phyloP scores from a whole-genome alignment of 1,284 basidiomycete species.

The Inonotus hispidus region DNA sequence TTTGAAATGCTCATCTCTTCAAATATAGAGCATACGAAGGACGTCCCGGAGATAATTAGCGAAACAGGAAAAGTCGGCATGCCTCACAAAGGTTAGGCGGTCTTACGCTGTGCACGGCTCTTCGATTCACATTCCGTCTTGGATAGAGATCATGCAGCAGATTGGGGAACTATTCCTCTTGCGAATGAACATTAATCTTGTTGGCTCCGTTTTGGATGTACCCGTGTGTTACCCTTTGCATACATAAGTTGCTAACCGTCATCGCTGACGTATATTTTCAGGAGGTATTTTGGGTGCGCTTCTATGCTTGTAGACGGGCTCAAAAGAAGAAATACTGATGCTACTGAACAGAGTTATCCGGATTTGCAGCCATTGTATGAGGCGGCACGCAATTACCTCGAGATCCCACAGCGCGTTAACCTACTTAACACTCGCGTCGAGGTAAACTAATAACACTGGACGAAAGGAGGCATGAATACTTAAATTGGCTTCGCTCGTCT shows the following conservation, averaged over 20 bases:
- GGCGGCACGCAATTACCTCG: slow-evolving; percentile 88
- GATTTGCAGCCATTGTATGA: slow-evolving; percentile 95
- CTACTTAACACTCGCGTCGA: slow-evolving; percentile 92
- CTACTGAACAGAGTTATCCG: slow-evolving; percentile 61
- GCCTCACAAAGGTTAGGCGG: slow-evolving; percentile 58
- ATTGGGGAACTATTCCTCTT: slow-evolving; percentile 94
- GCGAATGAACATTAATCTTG: slow-evolving; percentile 92
- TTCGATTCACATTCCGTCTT: slow-evolving; percentile 35
- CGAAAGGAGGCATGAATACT: background rate
- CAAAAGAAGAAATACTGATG: background rate
- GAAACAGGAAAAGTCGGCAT: slow-evolving; percentile 94
- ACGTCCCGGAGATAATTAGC: slow-evolving; percentile 90
- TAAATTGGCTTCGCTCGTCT: slow-evolving; percentile 1
- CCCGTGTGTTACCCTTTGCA: background rate
- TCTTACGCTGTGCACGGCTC: background rate
- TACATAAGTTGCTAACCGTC: background rate
- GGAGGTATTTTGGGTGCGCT: slow-evolving; percentile 87
- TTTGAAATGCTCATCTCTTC: slow-evolving; percentile 91
- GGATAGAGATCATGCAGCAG: slow-evolving; percentile 93
- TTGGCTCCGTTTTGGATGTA: slow-evolving; percentile 48
- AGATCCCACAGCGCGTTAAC: slow-evolving; percentile 92
- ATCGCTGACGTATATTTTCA: slow-evolving; percentile 28
- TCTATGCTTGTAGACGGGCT: background rate
- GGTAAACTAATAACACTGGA: slow-evolving; percentile 34
- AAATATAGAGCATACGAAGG: slow-evolving; percentile 95